Base-by-base conservation (phyloP, 2,329 filamentous ascomycete species). In the Fusarium virguliforme region DNA sequence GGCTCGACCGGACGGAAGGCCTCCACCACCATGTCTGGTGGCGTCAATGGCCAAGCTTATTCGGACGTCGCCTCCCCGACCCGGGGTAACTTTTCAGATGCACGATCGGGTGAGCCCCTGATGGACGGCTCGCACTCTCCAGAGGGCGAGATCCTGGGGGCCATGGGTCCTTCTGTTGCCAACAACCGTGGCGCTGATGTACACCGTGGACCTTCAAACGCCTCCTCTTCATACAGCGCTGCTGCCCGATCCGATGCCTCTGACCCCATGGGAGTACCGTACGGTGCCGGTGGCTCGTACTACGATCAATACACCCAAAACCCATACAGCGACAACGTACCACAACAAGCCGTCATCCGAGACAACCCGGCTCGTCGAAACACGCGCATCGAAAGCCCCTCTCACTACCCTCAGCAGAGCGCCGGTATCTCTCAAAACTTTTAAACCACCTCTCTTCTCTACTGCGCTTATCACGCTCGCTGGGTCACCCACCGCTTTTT, bases 401-500 rank as follows among this genome's bases (percentile, higher is more conserved):
- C 93, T 48, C 93, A 96, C 69, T 97, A 93, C 77, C 95, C 95
- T 10, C 94, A 97, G 78, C 94, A 97, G 84, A 97, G 93, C 76
- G 94, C 94, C 40, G 96, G 96, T 65, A 98, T 99, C 76, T 93
- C 96, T 34, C 96, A 98, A 83, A 99, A 99, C 82, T 99, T 99
- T 77, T 98, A 89, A 80, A 58, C 28, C n/a, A 35, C 30, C 38
- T 32, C 41, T 24, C 41, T 48, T n/a, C 15, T 24, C 43, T 43
- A 28, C 59, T 24, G n/a, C 12, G 28, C 24, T 60, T 58, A 28
- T 32, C 64, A 50, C 54, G 24, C 55, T 59, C 53, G 54, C 62
- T 62, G 38, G 60, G 18, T 2, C 18, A 18, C 18, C 64, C 35
- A 62, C 51, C 65, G 59, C 18, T 54, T 38, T 12, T 50, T 12